These are phyloP conservation scores for Podosphaera fusca DNA, from an alignment of 2,329 filamentous ascomycete genomes.

Conservation along the genomic window DNA sequence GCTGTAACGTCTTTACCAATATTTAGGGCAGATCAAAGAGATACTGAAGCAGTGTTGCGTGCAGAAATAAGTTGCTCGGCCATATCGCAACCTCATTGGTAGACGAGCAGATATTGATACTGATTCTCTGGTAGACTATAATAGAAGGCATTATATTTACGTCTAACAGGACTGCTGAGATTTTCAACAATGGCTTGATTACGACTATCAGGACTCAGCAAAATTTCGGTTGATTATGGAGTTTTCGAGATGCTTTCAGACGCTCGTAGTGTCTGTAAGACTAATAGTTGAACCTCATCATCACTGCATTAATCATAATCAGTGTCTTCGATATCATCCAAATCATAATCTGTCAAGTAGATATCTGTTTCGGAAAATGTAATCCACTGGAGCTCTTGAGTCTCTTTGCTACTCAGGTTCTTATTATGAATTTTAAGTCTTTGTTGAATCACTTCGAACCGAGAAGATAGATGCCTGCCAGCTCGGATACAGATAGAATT, in stretches of 20 bases:
- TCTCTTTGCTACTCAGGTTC: too few species aligned
- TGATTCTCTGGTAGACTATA: background rate
- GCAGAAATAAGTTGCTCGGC: too few species aligned
- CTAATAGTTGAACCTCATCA: background rate
- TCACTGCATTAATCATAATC: too few species aligned
- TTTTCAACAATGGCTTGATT: background rate
- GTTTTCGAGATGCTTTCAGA: background rate
- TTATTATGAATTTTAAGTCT: too few species aligned
- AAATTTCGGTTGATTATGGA: background rate
- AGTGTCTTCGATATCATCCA: too few species aligned
- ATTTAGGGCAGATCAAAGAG: too few species aligned
- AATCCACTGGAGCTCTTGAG: too few species aligned
- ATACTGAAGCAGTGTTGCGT: too few species aligned
- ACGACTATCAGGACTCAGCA: background rate
- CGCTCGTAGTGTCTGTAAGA: background rate
- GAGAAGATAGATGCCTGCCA: background rate
- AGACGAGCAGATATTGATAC: background rate
- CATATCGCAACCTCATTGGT: background rate
- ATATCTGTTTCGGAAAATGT: too few species aligned
- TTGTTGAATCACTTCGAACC: background rate
- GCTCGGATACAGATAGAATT: background rate
- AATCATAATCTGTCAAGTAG: too few species aligned
- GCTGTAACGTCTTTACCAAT: too few species aligned
- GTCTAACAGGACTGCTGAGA: background rate
- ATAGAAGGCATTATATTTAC: background rate